Base-by-base conservation (phyloP, 805 yeast species). In the Pichia scutulata region DNA sequence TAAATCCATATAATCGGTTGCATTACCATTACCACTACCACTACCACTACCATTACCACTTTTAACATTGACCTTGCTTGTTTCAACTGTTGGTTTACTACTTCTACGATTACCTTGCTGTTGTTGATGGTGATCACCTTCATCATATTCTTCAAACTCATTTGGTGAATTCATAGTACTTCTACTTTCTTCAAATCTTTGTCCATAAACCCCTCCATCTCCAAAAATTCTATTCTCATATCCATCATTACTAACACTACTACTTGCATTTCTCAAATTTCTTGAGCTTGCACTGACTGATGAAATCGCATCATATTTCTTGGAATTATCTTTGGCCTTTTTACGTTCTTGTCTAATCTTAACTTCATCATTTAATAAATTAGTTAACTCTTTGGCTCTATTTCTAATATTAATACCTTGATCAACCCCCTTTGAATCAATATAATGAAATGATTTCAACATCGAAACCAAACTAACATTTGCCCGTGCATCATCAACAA, bases 381-480 rank as follows among this genome's bases (percentile, higher is more conserved):
- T 75, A 24, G 82, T 72, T 54, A 93, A 73, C 55, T 81, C 83
- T 66, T 89, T 86, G 28, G 97, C 84, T 58, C 96, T 81, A 69
- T 88, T 90, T 62, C 99, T 80, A 51, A 93, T 96, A 64, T 92
- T 90, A 57, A 89, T 81, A 48, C 99, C 99, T 70, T 90, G 97
- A 68, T 93, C 99, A 57, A 89, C 81, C 30, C 97, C 97, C 65
- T 88, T 86, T 19, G 89, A 80, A 67, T 93, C 98, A 44, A 88
- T 84, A 70, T 89, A 93, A 67, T 90, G 97, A 80, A 93, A 93
- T 13, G 89, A 81, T 62, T 88, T 87, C 60, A 93, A 77, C 95
- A 92, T 85, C 49, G 85, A 84, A 52, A 93, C 82, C 10, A 56
- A 30, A 22, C 54, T 44, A 52, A 86, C 65, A 65, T 89, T 92